phyloP scores from a whole-genome alignment of 345 rosid genomes.

The Pseudoturritis turrita region DNA sequence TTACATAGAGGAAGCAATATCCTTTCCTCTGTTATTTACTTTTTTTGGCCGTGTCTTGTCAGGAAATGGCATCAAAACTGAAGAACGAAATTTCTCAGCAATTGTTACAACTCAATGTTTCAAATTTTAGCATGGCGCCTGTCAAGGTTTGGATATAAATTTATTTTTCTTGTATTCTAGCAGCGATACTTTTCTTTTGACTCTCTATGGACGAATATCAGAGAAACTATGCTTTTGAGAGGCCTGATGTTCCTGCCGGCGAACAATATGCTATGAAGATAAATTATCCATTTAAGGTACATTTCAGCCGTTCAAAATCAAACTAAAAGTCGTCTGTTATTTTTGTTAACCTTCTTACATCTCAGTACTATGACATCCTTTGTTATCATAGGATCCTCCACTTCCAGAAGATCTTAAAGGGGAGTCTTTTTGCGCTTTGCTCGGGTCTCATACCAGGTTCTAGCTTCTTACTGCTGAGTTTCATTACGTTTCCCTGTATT shows the following conservation, averaged over 20 bases:
- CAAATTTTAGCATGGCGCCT: conserved; percentile 76
- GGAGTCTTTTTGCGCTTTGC: conserved; percentile 68
- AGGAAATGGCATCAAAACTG: conserved; percentile 67
- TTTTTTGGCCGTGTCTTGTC: conserved; percentile 15
- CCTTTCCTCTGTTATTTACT: conserved; percentile 10
- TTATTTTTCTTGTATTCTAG: neutral
- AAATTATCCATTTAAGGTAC: conserved; percentile 91
- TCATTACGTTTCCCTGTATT: conserved; percentile 18
- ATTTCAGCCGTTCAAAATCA: neutral
- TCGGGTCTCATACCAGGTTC: conserved; percentile 88
- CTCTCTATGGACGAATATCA: conserved; percentile 30
- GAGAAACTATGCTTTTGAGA: conserved; percentile 89
- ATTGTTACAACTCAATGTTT: conserved; percentile 62
- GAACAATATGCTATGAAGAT: conserved; percentile 86
- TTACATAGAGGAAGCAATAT: neutral
- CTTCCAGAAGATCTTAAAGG: conserved; percentile 87
- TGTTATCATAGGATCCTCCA: conserved; percentile 67
- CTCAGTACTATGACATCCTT: neutral
- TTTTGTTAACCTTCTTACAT: neutral
- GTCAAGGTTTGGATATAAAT: conserved; percentile 67
- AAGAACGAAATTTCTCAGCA: conserved; percentile 74
- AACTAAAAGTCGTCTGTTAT: neutral
- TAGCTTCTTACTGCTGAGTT: conserved; percentile 9
- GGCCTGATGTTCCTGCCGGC: conserved; percentile 69
- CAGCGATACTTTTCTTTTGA: conserved; percentile 3